These are phyloP conservation scores for Colletotrichum sp. DNA, from an alignment of 2,329 filamentous ascomycete species.

Conservation along the genomic window DNA sequence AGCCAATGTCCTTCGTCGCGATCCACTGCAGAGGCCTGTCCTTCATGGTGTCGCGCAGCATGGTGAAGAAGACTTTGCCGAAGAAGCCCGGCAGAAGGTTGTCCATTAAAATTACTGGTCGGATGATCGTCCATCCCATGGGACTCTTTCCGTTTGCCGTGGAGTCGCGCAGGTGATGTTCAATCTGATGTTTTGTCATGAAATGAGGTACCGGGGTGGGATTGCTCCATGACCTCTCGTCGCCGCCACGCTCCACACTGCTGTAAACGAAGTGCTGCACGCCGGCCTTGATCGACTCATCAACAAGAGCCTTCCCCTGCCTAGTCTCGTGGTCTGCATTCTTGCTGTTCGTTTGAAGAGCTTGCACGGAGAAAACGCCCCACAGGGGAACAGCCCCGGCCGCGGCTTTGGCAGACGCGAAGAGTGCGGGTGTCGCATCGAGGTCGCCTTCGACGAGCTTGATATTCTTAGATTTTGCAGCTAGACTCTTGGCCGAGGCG, in stretches of 20 bases:
- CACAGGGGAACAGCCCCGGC: slow-evolving; percentile 38
- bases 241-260: slow-evolving; percentile 63
- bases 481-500: slow-evolving; percentile 45
- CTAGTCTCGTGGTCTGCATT: slow-evolving; percentile 23
- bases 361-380: slow-evolving; percentile 58
- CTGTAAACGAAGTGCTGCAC: slow-evolving; percentile 64
- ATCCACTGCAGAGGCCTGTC: slow-evolving; percentile 40
- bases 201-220: slow-evolving; percentile 63
- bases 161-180: slow-evolving; percentile 54
- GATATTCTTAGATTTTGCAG: slow-evolving; percentile 25
- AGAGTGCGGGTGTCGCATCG: slow-evolving; percentile 51
- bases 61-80: slow-evolving; percentile 34
- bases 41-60: slow-evolving; percentile 31
- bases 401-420: slow-evolving; percentile 29
- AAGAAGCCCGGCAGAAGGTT: slow-evolving; percentile 38
- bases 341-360: not conserved
- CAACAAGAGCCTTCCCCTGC: slow-evolving; percentile 60
- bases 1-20: slow-evolving; percentile 44
- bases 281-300: slow-evolving; percentile 53
- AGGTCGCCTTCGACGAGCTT: slow-evolving; percentile 53
- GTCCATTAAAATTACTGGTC: slow-evolving; percentile 65
- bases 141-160: slow-evolving; percentile 33
- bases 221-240: slow-evolving; percentile 46
- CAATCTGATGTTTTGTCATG: slow-evolving; percentile 59
- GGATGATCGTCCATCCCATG: slow-evolving; percentile 63